Base-by-base conservation (phyloP, 169 alveolate species). In the Plasmodium vinckei region DNA sequence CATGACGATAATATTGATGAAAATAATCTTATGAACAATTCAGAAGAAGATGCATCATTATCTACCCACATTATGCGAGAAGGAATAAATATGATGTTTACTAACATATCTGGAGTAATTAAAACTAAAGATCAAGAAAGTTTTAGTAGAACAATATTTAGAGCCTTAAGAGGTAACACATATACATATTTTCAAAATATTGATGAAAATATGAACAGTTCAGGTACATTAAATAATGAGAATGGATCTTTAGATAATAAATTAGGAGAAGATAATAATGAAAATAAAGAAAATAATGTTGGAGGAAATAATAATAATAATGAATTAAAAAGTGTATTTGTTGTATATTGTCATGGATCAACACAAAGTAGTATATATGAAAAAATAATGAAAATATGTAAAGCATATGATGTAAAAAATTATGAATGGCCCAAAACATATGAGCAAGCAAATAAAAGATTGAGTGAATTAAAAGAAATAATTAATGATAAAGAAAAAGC, bases 81-180 rank as follows among this genome's bases (percentile, higher is more conserved):
- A 57, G 73, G 87, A 4, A 92, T 95, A 2, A 91, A 92, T n/a
- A 72, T 94, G 77, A 91, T 95, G 86, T 94, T 96, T 82, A 94
- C 97, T 9, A 95, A 93, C 71, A 92, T 97, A 47, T 96, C 98
- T 17, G 99, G 99, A 0, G 97, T 98, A 5, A 95, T 98, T 42
- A 93, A 96, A 25, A 94, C 95, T 44, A 97, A 93, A 47, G 99
- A 98, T 67, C 94, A 97, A 77, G 95, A 92, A 68, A 95, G 98
- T 57, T 98, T 98, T 88, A 96, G 98, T 60, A 94, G 99, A 72
- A 96, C 98, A 59, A 92, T 99, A 4, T 98, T 98, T 94, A 96
- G 99, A 88, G 97, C 98, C 0, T 97, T 99, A 68, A 92, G 99
- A 67, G 99, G 99, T 2, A 99, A 98, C 69, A 98, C 99, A 33